Conservation (phyloP, 2,329 filamentous ascomycete genomes). For the Lachnellula arida region DNA sequence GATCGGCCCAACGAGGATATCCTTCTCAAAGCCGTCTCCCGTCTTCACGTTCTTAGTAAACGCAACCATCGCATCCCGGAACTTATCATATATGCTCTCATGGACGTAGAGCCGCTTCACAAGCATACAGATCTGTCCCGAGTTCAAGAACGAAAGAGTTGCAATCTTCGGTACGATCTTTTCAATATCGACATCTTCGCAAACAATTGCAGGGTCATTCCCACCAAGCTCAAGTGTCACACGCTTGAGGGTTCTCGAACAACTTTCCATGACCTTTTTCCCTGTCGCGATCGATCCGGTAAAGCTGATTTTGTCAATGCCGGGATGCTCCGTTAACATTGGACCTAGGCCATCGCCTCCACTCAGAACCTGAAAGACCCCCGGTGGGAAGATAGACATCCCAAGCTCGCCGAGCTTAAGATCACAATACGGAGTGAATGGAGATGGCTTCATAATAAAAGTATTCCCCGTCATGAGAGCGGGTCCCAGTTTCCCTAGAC, state of each 20-base stretch:
- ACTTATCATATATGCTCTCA: constrained; percentile 52
- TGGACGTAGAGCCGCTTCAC: constrained; percentile 58
- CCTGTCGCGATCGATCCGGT: constrained; percentile 49
- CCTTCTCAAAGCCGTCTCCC: constrained; percentile 32
- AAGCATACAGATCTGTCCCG: constrained; percentile 50
- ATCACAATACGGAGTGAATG: constrained; percentile 47
- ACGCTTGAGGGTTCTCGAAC: constrained; percentile 47
- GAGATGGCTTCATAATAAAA: constrained; percentile 54
- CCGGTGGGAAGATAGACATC: constrained; percentile 44
- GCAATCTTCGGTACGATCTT: constrained; percentile 42
- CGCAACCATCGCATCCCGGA: constrained; percentile 42
- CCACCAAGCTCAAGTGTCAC: constrained; percentile 50
- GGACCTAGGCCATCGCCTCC: constrained; percentile 46
- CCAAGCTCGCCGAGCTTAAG: constrained; percentile 49
- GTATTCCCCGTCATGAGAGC: constrained; percentile 47
- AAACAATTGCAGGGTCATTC: constrained; percentile 50
- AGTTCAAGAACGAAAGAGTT: constrained; percentile 45
- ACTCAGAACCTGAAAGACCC: constrained; percentile 42
- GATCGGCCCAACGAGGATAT: constrained; percentile 47
- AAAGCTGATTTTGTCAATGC: constrained; percentile 52
- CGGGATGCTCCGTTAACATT: constrained; percentile 45
- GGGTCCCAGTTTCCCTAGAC: constrained; percentile 45
- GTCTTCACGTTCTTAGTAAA: constrained; percentile 43
- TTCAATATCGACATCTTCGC: constrained; percentile 47
- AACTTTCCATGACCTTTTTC: constrained; percentile 44